A percentile compares a stretch with the other conserved stretches of the same genome.
These are phyloP conservation scores for Malassezia obtusa DNA, from an alignment of 1,284 basidiomycete genomes.

Conservation along the genomic window DNA sequence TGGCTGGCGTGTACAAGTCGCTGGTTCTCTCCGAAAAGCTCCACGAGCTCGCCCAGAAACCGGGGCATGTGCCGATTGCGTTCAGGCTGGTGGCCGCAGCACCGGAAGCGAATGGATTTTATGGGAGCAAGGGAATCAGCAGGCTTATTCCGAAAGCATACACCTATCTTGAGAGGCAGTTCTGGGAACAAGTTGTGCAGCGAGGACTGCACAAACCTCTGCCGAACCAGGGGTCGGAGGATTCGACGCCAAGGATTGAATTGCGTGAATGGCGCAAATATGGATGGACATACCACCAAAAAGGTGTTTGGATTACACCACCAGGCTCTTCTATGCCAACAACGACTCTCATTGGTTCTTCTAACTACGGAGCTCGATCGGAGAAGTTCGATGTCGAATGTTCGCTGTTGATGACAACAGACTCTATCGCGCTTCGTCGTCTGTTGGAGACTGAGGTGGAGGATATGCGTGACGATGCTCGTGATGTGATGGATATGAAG, in stretches of 20 bases:
- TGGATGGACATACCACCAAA: constrained; percentile 99
- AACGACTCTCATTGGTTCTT: constrained; percentile 78
- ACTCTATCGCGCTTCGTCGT: constrained; percentile 17
- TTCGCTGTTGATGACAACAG: constrained; percentile 70
- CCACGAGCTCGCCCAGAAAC: constrained; percentile 15
- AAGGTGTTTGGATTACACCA: constrained; percentile 15
- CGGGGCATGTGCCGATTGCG: constrained; percentile 21
- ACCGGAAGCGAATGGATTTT: constrained; percentile 84
- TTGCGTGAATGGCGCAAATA: constrained; percentile 75
- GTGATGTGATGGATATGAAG: constrained; percentile 49
- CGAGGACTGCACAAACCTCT: constrained; percentile 48
- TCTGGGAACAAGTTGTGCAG: constrained; percentile 58
- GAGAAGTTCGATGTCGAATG: constrained; percentile 85
- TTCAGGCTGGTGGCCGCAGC: constrained; percentile 73
- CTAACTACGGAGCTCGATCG: constrained; percentile 86
- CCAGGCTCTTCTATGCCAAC: constrained; percentile 10
- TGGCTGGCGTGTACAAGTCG: constrained; percentile 63
- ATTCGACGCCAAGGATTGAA: constrained; percentile 52
- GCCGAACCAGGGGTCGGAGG: neutral
- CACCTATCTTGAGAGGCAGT: constrained; percentile 72
- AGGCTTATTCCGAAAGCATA: constrained; percentile 91
- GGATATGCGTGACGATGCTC: constrained; percentile 50
- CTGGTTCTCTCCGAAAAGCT: constrained; percentile 18
- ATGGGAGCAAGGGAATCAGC: constrained; percentile 74
- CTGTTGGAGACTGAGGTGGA: constrained; percentile 52